Evolutionary conservation across 495 filamentous ascomycete species (phyloP), one percentile per base, ranked within the genome.

Genomic region (Penicillium lividum): DNA sequence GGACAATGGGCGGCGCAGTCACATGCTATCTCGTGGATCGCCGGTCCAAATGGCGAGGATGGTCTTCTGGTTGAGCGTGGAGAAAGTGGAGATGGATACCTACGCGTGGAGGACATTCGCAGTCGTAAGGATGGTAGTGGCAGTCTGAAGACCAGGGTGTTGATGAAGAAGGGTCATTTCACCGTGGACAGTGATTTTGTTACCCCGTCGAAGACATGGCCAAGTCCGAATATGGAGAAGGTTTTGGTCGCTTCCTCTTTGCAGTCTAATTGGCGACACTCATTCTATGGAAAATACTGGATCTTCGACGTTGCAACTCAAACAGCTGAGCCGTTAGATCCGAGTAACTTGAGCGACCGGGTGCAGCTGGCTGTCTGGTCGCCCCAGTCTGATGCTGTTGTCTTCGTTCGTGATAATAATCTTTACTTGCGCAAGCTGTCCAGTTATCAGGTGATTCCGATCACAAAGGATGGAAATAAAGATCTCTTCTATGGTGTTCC

Each of bases 401-500:
- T 87, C 8, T 98, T 93, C 70, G 93, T 92, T 7, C 77, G 88
- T 44, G 83, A 90, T 48, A 97, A 98, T 65, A 97, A 98, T 64
- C 72, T 98, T 58, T 97, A 85, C 65, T 67, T 96, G 27, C 87
- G 95, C 44, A 85, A 87, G 43, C 67, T 97, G 38, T 75, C 81
- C 13, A 80, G 79, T 0, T 63, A 78, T n/a, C 68, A 72, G 6
- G 84, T 92, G 13, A 81, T 77, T 5, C 84, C 86, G 57, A 87
- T 98, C 57, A 98, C 94, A 13, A 87, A 77, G 58, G 92, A 98
- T 69, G 94, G 94, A 40, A 89, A 93, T 0, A 72, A 80, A 3
- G 84, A 98, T 57, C 82, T 94, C 15, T 98, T 98, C 78, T 95
- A 98, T 64, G 94, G 94, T 22, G 85, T 97, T n/a, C 94, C 94